Conservation (phyloP, 345 rosid genomes). For the Populus simonii region DNA sequence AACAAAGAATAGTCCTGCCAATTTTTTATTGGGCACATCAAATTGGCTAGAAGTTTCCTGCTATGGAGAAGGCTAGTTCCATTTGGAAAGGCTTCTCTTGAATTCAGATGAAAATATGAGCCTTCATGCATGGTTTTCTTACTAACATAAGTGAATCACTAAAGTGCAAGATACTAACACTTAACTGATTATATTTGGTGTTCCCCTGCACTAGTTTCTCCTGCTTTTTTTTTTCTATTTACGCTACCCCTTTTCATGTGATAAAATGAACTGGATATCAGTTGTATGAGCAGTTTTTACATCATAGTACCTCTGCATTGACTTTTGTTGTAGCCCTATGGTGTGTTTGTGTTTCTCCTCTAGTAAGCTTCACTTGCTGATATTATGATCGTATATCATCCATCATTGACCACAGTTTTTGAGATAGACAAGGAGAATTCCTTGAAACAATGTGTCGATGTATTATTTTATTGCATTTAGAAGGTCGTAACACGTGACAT, state of each 20-base stretch:
- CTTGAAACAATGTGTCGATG: neutral
- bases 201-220: neutral
- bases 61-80: neutral
- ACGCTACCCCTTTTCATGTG: neutral
- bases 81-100: neutral
- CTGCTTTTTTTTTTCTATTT: neutral
- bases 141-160: neutral
- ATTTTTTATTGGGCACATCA: neutral
- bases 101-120: neutral
- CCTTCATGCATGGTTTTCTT: neutral
- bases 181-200: neutral
- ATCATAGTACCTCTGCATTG: neutral
- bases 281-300: neutral
- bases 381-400: neutral
- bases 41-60: neutral
- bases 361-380: neutral
- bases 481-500: neutral
- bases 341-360: neutral
- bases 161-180: slow-evolving; percentile 4
- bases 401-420: neutral
- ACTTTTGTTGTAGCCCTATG: neutral
- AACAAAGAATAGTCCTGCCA: neutral
- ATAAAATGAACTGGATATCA: neutral
- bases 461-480: neutral
- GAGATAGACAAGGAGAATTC: neutral